Percentiles rank a stretch among this genome's conserved stretches.
These are phyloP conservation scores for Penicillium canariense DNA, from an alignment of 495 filamentous ascomycete species.

Conservation along the genomic window DNA sequence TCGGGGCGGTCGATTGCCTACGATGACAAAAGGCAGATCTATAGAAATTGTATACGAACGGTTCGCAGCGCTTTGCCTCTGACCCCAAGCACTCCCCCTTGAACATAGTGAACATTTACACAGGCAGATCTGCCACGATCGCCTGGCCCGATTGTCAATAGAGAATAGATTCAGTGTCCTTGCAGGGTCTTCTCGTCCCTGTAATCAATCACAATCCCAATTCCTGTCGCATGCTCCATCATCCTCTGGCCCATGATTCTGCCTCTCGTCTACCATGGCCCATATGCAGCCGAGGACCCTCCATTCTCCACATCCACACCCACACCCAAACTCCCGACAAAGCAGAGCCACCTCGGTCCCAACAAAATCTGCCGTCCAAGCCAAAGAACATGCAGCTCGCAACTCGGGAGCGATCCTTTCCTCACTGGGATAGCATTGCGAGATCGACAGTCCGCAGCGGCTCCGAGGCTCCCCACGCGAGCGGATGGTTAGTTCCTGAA, in stretches of 20 bases:
- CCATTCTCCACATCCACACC: background rate
- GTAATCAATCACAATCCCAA: too few species aligned
- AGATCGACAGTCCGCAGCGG: constrained; percentile 10
- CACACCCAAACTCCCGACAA: background rate
- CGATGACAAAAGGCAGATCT: too few species aligned
- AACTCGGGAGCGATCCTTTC: constrained; percentile 10
- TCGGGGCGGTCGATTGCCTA: background rate
- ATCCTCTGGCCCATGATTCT: too few species aligned
- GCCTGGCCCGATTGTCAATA: too few species aligned
- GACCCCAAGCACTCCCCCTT: too few species aligned
- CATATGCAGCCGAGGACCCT: background rate
- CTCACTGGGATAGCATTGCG: constrained; percentile 17
- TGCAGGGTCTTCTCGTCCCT: too few species aligned
- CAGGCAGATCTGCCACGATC: background rate
- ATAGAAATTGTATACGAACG: too few species aligned
- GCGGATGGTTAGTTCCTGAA: constrained; percentile 4
- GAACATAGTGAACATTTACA: too few species aligned
- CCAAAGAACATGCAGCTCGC: too few species aligned
- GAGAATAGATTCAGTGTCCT: too few species aligned
- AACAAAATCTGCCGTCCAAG: constrained; percentile 8
- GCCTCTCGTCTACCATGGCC: background rate
- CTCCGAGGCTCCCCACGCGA: constrained; percentile 11
- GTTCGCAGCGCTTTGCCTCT: too few species aligned
- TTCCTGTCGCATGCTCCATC: background rate
- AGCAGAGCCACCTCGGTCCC: constrained; percentile 8